Evolutionary conservation across 139 green algal species (phyloP), one percentile per base, ranked within the genome.

Genomic region (Astrephomene gubernaculifera): DNA sequence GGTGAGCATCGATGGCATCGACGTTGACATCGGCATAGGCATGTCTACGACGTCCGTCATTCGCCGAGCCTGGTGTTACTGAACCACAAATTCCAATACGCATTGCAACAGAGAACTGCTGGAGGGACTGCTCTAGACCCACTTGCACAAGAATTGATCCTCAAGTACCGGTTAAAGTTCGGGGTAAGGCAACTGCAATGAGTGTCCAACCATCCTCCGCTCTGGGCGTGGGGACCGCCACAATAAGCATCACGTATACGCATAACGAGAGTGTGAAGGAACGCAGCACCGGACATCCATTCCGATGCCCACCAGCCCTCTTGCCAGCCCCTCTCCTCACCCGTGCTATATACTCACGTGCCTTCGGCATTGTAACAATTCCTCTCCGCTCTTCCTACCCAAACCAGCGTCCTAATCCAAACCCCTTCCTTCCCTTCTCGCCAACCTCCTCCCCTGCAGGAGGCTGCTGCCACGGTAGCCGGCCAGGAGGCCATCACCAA

Each of bases 141-240:
- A 24, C 9, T 72, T n/a, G 76, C 76, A 9, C 57, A 72, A n/a
- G 60, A 83, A 3, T 41, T 83, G 2, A 83, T 83, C 8, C 35
- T 83, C 29, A 49, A 44, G 29, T n/a, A 45, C 2, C 76, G 76
- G 0, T 39, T 83, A 10, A 83, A 83, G 38, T 83, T 83, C 25
- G 76, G 76, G 76, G 76, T 83, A 29, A 72, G 75, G 9, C n/a
- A n/a, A n/a, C n/a, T n/a, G n/a, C n/a, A n/a, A n/a, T n/a, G n/a
- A n/a, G n/a, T n/a, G n/a, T n/a, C n/a, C n/a, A n/a, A n/a, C n/a
- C n/a, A n/a, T n/a, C n/a, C n/a, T n/a, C n/a, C n/a, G n/a, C n/a
- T n/a, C n/a, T n/a, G n/a, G n/a, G n/a, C n/a, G n/a, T n/a, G n/a
- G n/a, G n/a, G n/a, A n/a, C n/a, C n/a, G n/a, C n/a, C n/a, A n/a